Evolutionary conservation across 139 green algal species (phyloP), one percentile per base, ranked within the genome.

Genomic region (Chlorella vulgaris): DNA sequence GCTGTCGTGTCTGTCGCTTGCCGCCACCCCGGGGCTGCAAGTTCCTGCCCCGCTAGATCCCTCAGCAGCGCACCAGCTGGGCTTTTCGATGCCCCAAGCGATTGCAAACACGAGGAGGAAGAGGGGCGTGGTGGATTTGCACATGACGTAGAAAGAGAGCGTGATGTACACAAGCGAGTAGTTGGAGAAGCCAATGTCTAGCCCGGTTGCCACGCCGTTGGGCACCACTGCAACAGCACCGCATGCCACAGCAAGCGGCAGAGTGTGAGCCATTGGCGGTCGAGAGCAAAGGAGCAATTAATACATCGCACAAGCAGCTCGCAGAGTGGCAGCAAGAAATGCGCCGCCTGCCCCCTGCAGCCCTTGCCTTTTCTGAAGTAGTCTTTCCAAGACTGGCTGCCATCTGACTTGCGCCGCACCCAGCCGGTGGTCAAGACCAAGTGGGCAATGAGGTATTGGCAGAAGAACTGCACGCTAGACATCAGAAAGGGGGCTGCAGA

Each of bases 111-210:
- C 36, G 31, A 99, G 91, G 74, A 99, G 88, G 88, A 98, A 99
- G 10, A 99, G 81, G 4, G 96, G 95, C 13, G 92, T 93, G 0
- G 94, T 95, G 38, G 91, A 95, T 86, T 97, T 97, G 91, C 94
- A 98, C 94, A 98, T 97, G 13, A 95, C 97, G 89, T 98, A 98
- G 87, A 98, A 98, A 65, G 80, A 91, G 21, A 98, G 88, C 31
- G 93, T 96, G 88, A 98, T 97, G 81, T 92, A 94, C 1, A 93
- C 91, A 26, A 99, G 83, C 4, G 90, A 95, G 66, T 93, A 93
- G 80, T 98, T 99, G 74, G 90, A 96, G 55, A 98, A 91, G 65
- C 92, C 96, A 58, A 98, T 98, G 86, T 98, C 96, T 4, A 98
- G 76, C 4, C 93, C 95, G 4, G 96, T 98, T 28, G 87, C 90